Evolutionary conservation across 495 filamentous ascomycete genomes (phyloP), one percentile per base, ranked within the genome.

Genomic region (Penicillium canescens): DNA sequence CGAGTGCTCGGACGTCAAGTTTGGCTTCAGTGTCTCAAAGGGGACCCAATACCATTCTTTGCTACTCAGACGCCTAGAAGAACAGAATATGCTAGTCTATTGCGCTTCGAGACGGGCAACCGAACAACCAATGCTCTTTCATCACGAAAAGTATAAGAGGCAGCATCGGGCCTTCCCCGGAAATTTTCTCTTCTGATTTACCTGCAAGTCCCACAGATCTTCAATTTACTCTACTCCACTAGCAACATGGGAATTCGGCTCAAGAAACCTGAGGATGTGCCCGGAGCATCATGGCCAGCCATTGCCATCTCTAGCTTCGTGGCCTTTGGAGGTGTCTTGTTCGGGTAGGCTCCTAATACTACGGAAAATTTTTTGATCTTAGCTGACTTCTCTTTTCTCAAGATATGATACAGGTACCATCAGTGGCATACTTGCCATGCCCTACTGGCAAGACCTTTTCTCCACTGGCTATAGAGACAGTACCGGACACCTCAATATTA

Each of bases 351-450:
- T 61, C 78, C 71, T 51, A 71, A 46, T 21, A n/a, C 18, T n/a
- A 37, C 56, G 26, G n/a, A 55, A 0, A 18, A 18, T 1, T 26
- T 23, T 4, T 26, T 26, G 23, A 35, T 21, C 16, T 23, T 9
- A 36, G 9, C 28, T 41, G 20, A 61, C 36, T 44, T n/a, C 24
- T 24, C 20, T 47, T 24, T 50, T 26, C 7, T 26, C 24, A 26
- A 88, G 86, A 63, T 91, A 91, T 79, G 89, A 95, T 59, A 94
- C 91, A 5, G 91, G 91, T 42, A 93, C 89, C 23, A 96, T 95
- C 69, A 82, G 79, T 52, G 91, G 91, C 64, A 91, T 96, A 61
- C 69, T 93, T 8, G 89, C 86, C 46, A 94, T 94, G 90, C 65
- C 73, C 28, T 85, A 83, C 55, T 97, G 91, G 78, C 80, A 82